A percentile compares a stretch with the other conserved stretches of the same genome.
Evolutionary conservation across 2,329 filamentous ascomycete species (phyloP).

Genomic region (Epichloe hybrida): DNA sequence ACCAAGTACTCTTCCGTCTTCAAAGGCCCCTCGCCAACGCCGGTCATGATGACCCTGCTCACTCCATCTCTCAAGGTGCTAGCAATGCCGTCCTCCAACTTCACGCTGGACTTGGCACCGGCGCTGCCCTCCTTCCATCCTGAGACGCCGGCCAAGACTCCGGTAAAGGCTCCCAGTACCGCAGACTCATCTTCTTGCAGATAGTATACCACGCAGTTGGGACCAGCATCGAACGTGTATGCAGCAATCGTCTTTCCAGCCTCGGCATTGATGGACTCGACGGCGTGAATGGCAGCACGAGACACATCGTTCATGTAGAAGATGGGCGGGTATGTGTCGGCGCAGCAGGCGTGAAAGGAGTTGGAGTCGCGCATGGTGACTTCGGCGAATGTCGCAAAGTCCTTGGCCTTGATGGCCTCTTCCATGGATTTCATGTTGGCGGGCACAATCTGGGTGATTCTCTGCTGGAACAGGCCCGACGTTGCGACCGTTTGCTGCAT

Average conservation of each 20-base stretch:
- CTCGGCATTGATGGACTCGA: constrained; percentile 74
- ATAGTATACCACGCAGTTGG: constrained; percentile 95
- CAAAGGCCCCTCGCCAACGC: constrained; percentile 78
- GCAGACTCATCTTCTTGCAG: constrained; percentile 60
- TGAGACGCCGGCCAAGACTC: constrained; percentile 45
- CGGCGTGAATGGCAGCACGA: constrained; percentile 71
- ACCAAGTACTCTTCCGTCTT: constrained; percentile 69
- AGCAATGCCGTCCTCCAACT: constrained; percentile 52
- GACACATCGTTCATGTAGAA: constrained; percentile 97
- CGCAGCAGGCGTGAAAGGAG: constrained; percentile 87
- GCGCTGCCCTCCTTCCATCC: constrained; percentile 56
- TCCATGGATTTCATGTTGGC: constrained; percentile 75
- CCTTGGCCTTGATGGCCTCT: constrained; percentile 58
- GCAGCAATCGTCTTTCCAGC: constrained; percentile 73
- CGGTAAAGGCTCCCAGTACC: constrained; percentile 69
- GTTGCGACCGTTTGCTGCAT: constrained; percentile 97
- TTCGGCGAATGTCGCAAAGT: constrained; percentile 79
- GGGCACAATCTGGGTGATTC: constrained; percentile 66
- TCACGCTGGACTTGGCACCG: constrained; percentile 38
- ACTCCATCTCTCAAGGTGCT: constrained; percentile 62
- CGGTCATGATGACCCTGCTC: constrained; percentile 78
- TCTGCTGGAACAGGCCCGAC: constrained; percentile 69
- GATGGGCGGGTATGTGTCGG: constrained; percentile 93
- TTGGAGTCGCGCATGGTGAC: constrained; percentile 96
- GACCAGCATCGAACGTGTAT: constrained; percentile 95